Evolutionary conservation across 495 filamentous ascomycete genomes (phyloP).

Genomic region (Daldinia loculata): DNA sequence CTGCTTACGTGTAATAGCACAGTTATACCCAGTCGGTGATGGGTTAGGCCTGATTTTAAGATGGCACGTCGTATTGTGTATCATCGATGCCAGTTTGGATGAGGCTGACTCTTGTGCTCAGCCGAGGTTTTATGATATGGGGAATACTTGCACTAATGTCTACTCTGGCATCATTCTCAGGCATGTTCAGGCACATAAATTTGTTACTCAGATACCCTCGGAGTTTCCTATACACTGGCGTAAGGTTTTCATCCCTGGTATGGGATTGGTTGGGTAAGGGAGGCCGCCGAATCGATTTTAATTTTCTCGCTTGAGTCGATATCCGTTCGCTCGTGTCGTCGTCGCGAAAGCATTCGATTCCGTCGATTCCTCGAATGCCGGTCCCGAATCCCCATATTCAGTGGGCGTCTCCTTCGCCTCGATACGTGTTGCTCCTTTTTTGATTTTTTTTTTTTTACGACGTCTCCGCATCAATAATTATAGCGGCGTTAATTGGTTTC

Average conservation of each 20-base stretch:
- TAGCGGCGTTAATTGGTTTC: conserved; percentile 40
- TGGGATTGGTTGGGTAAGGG: conserved; percentile 4
- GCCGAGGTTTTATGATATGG: conserved; percentile 26
- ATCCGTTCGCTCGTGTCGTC: conserved; percentile 1
- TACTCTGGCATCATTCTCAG: conserved; percentile 45
- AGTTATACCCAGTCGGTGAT: conserved; percentile 72
- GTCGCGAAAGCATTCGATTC: conserved; percentile 17
- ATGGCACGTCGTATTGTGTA: conserved; percentile 26
- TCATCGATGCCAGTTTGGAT: conserved; percentile 14
- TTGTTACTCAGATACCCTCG: conserved; percentile 51
- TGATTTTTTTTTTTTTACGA: conserved; percentile 16
- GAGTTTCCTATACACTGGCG: conserved; percentile 47
- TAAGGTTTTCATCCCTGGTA: conserved; percentile 40
- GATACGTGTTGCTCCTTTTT: conserved; percentile 27
- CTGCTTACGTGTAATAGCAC: conserved; percentile 70
- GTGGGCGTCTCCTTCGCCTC: conserved; percentile 12
- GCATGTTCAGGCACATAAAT: conserved; percentile 48
- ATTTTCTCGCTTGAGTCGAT: conserved; percentile 9
- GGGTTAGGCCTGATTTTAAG: conserved; percentile 52
- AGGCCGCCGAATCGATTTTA: conserved; percentile 26
- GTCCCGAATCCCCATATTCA: conserved; percentile 5
- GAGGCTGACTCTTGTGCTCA: conserved; percentile 1
- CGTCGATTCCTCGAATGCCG: background rate
- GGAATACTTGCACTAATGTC: conserved; percentile 42
- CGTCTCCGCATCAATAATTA: conserved; percentile 37